These are phyloP conservation scores for Xenoacremonium recifei DNA, from an alignment of 2,329 filamentous ascomycete species.

Conservation along the genomic window DNA sequence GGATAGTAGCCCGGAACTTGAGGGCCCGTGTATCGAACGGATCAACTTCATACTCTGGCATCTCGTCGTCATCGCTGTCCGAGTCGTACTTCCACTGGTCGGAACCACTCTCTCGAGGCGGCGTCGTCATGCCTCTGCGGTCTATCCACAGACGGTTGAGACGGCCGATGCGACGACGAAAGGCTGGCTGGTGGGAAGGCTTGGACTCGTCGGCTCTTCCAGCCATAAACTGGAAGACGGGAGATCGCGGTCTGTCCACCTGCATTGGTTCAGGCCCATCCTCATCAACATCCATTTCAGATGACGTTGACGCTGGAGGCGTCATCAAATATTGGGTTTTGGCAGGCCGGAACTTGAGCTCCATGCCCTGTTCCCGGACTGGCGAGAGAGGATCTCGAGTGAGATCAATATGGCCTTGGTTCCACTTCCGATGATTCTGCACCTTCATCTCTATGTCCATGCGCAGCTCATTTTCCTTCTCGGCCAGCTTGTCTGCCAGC, in stretches of 20 bases:
- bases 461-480: conserved; percentile 79
- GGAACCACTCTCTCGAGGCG: conserved; percentile 44
- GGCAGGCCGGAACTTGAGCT: conserved; percentile 66
- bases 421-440: conserved; percentile 87
- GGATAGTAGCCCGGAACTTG: conserved; percentile 60
- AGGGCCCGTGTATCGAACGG: conserved; percentile 61
- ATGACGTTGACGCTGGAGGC: conserved; percentile 56
- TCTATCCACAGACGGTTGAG: conserved; percentile 87
- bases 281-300: conserved; percentile 61
- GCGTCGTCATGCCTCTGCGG: conserved; percentile 63
- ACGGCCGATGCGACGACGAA: conserved; percentile 80
- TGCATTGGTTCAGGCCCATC: conserved; percentile 43
- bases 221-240: conserved; percentile 48
- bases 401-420: conserved; percentile 83
- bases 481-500: conserved; percentile 72
- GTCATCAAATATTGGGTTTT: conserved; percentile 71
- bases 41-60: conserved; percentile 72
- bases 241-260: conserved; percentile 30
- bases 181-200: conserved; percentile 58
- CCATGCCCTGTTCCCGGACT: conserved; percentile 61
- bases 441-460: conserved; percentile 84
- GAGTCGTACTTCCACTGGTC: conserved; percentile 87
- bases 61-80: conserved; percentile 81
- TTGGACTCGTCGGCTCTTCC: conserved; percentile 38
- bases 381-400: conserved; percentile 84